Conservation (phyloP, 768 basidiomycete genomes). For the Xanthoconium purpureum region DNA sequence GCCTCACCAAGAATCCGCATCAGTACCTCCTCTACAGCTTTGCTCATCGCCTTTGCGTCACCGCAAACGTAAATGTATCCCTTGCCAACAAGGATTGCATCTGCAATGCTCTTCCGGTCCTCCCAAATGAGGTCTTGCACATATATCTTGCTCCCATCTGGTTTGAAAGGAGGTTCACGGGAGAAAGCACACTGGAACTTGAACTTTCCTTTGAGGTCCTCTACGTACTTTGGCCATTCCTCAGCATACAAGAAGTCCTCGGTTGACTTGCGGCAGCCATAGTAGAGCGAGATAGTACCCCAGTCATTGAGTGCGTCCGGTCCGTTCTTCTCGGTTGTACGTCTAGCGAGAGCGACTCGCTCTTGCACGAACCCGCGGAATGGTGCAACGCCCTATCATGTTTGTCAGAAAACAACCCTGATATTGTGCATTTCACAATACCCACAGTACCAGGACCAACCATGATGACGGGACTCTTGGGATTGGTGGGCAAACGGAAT, state of each 20-base stretch:
- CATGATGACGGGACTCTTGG: conserved; percentile 99
- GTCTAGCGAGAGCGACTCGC: conserved; percentile 91
- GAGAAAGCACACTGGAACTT: conserved; percentile 87
- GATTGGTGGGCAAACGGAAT: conserved; percentile 95
- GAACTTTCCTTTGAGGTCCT: conserved; percentile 91
- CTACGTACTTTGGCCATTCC: conserved; percentile 87
- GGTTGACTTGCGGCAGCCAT: conserved; percentile 86
- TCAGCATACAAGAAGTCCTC: conserved; percentile 94
- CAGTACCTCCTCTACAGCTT: conserved; percentile 88
- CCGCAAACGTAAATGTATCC: conserved; percentile 98
- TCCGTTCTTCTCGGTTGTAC: conserved; percentile 94
- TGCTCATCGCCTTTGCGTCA: conserved; percentile 95
- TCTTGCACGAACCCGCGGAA: conserved; percentile 99
- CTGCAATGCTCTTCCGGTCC: conserved; percentile 74
- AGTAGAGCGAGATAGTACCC: conserved; percentile 93
- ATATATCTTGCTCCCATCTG: conserved; percentile 94
- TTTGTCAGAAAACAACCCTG: conserved; percentile 4
- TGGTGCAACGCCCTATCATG: conserved; percentile 86
- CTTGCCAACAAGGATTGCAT: conserved; percentile 89
- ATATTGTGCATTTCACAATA: conserved; percentile 12
- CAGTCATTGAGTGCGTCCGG: conserved; percentile 90
- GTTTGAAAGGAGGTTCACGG: conserved; percentile 78
- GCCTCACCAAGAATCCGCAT: conserved; percentile 85
- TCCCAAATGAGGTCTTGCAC: conserved; percentile 98
- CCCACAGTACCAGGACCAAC: conserved; percentile 96